A percentile compares a stretch with the other conserved stretches of the same genome.
phyloP scores from a whole-genome alignment of 2,329 filamentous ascomycete species.

The Beauveria australis region DNA sequence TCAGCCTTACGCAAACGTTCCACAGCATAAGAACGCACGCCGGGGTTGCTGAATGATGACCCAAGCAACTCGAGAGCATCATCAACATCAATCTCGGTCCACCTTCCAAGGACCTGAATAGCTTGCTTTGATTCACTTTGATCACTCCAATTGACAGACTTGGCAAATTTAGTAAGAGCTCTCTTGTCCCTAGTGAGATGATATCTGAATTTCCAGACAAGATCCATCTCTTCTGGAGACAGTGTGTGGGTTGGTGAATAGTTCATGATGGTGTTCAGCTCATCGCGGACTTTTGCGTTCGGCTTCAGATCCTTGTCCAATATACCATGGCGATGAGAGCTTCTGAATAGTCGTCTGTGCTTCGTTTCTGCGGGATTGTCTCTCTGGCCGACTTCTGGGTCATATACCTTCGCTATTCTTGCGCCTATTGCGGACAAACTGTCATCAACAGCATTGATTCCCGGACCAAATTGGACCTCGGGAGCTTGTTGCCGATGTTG shows the following conservation, averaged over 20 bases:
- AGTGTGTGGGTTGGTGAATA: slow-evolving; percentile 89
- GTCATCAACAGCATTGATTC: slow-evolving; percentile 64
- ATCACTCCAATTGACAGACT: slow-evolving; percentile 92
- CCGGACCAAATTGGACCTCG: slow-evolving; percentile 82
- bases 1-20: slow-evolving; percentile 85
- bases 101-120: slow-evolving; percentile 80
- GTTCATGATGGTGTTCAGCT: slow-evolving; percentile 81
- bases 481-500: slow-evolving; percentile 69
- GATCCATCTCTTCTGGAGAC: slow-evolving; percentile 84
- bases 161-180: slow-evolving; percentile 93
- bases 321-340: slow-evolving; percentile 82
- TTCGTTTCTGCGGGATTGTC: slow-evolving; percentile 96
- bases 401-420: slow-evolving; percentile 77
- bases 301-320: slow-evolving; percentile 92
- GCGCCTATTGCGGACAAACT: slow-evolving; percentile 40
- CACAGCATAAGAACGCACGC: slow-evolving; percentile 87
- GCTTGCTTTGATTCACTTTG: slow-evolving; percentile 79
- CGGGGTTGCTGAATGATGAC: slow-evolving; percentile 80
- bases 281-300: slow-evolving; percentile 90
- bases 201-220: slow-evolving; percentile 96
- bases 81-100: slow-evolving; percentile 95
- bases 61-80: slow-evolving; percentile 91
- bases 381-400: slow-evolving; percentile 79
- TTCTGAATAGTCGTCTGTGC: slow-evolving; percentile 83
- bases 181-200: slow-evolving; percentile 88